phyloP scores from a whole-genome alignment of 2,329 filamentous ascomycete genomes.

The Ascochyta pisi region DNA sequence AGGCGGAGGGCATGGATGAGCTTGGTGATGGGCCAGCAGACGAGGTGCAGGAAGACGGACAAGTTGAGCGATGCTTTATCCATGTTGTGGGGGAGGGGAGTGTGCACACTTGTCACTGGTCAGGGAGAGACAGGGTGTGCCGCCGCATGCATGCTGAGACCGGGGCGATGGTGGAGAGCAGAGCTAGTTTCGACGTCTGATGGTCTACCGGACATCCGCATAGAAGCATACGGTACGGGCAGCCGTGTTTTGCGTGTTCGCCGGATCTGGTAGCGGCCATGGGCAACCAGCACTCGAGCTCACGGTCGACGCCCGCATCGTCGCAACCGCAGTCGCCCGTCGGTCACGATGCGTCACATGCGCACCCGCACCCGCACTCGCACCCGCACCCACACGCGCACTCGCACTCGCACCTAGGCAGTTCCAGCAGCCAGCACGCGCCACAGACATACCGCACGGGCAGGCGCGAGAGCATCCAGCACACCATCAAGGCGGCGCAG shows the following conservation, averaged over 20 bases:
- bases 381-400: slow-evolving; percentile 15
- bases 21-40: slow-evolving; percentile 49
- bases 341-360: slow-evolving; percentile 11
- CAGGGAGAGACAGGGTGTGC: slow-evolving; percentile 8
- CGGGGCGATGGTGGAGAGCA: slow-evolving; percentile 21
- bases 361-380: slow-evolving; percentile 14
- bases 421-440: slow-evolving; percentile 13
- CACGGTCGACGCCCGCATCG: slow-evolving; percentile 26
- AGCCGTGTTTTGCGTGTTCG: not conserved
- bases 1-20: slow-evolving; percentile 38
- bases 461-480: slow-evolving; percentile 51
- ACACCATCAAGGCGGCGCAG: slow-evolving; percentile 47
- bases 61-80: slow-evolving; percentile 38
- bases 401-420: slow-evolving; percentile 15
- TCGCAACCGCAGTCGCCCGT: slow-evolving; percentile 37
- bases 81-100: slow-evolving; percentile 27
- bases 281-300: slow-evolving; percentile 46
- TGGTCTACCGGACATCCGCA: not conserved
- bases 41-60: slow-evolving; percentile 42
- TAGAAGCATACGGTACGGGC: not conserved
- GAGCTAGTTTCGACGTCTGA: slow-evolving; percentile 20
- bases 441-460: slow-evolving; percentile 36
- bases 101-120: not conserved
- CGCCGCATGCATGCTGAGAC: slow-evolving; percentile 29
- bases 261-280: slow-evolving; percentile 26